Evolutionary conservation across 768 basidiomycete species (phyloP).

Genomic region (Tubosaeta sp.): DNA sequence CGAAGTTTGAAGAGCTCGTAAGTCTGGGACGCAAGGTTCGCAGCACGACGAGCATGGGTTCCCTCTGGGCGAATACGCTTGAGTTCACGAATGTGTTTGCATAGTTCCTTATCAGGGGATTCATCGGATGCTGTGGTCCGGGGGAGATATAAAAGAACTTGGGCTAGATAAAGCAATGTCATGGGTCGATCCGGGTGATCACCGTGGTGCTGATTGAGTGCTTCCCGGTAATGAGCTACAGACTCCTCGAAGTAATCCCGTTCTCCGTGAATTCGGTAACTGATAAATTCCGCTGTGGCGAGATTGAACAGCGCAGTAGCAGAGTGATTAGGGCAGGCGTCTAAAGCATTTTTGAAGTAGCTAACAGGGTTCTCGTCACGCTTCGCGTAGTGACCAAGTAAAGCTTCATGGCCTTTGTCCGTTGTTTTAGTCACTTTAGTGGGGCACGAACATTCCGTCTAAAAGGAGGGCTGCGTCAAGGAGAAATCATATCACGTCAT

Average conservation of each 20-base stretch:
- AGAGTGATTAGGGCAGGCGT: background rate
- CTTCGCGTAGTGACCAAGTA: background rate
- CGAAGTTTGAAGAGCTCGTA: background rate
- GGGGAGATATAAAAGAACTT: background rate
- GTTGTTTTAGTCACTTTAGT: background rate
- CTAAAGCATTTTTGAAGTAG: constrained; percentile 3
- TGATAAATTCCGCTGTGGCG: constrained; percentile 5
- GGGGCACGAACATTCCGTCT: background rate
- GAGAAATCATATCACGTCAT: too few species aligned
- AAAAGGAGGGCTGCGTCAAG: too few species aligned
- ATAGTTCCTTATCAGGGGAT: background rate
- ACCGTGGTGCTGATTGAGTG: constrained; percentile 1
- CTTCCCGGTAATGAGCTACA: background rate
- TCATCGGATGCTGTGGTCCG: background rate
- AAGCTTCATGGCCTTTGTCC: background rate
- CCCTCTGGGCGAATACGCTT: background rate
- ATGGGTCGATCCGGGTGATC: constrained; percentile 5
- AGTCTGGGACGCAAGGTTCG: background rate
- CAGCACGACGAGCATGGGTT: background rate
- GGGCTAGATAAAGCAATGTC: constrained; percentile 5
- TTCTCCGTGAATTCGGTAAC: background rate
- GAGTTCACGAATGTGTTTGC: background rate
- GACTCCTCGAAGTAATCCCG: background rate
- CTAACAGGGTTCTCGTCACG: background rate
- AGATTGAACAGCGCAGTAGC: constrained; percentile 12